Conservation (phyloP, 1,284 basidiomycete genomes). For the Ganoderma sp. region DNA sequence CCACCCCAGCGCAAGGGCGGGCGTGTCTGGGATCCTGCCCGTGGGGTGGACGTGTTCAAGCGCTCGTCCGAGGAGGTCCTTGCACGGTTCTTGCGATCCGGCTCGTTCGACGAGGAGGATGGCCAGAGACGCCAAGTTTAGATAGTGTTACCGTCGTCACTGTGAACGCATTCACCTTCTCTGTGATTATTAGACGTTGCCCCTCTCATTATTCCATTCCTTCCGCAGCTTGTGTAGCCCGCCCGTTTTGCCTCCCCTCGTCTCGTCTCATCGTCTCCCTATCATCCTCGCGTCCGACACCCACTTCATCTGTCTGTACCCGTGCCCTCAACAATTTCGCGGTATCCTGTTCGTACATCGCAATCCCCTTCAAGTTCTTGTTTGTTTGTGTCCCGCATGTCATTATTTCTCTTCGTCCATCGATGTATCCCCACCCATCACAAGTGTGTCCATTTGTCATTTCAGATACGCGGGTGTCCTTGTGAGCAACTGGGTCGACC, state of each 20-base stretch:
- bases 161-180: background rate
- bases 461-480: background rate
- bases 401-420: slow-evolving; percentile 3
- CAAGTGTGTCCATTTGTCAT: background rate
- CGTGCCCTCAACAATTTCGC: background rate
- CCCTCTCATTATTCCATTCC: slow-evolving; percentile 29
- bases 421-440: slow-evolving; percentile 9
- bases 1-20: slow-evolving; percentile 39
- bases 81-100: slow-evolving; percentile 77
- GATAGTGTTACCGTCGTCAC: background rate
- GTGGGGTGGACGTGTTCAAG: slow-evolving; percentile 82
- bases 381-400: background rate
- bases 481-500: background rate
- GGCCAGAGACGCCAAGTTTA: slow-evolving; percentile 30
- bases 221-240: background rate
- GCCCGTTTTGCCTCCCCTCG: background rate
- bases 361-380: slow-evolving; percentile 3
- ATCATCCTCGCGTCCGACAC: background rate
- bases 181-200: slow-evolving; percentile 27
- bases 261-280: slow-evolving; percentile 1
- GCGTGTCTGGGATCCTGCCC: slow-evolving; percentile 79
- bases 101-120: slow-evolving; percentile 67
- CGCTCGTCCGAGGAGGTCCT: slow-evolving; percentile 83
- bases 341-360: background rate
- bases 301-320: background rate